Conservation (phyloP, 2,329 filamentous ascomycete genomes). For the Beauveria australis region DNA sequence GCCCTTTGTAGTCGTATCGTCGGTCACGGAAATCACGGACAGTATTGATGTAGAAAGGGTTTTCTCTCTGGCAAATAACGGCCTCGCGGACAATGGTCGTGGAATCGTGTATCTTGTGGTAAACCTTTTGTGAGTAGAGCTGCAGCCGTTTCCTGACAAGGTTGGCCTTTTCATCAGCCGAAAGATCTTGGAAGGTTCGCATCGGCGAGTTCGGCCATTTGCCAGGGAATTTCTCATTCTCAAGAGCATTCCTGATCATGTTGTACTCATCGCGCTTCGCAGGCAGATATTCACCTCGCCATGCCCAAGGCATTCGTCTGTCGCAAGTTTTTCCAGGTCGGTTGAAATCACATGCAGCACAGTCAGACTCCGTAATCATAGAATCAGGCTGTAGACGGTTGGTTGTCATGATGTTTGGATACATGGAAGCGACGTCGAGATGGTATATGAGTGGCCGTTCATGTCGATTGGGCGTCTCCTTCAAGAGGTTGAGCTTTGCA, state of each 20-base stretch:
- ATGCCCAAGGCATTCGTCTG: slow-evolving; percentile 88
- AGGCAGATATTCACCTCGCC: slow-evolving; percentile 94
- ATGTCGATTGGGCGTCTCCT: slow-evolving; percentile 71
- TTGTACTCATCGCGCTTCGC: slow-evolving; percentile 98
- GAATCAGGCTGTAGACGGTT: slow-evolving; percentile 96
- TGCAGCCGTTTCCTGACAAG: slow-evolving; percentile 82
- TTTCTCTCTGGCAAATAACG: slow-evolving; percentile 96
- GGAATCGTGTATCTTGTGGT: slow-evolving; percentile 96
- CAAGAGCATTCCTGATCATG: slow-evolving; percentile 88
- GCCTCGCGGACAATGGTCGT: slow-evolving; percentile 90
- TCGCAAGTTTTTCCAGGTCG: slow-evolving; percentile 95
- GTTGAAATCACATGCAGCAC: slow-evolving; percentile 97
- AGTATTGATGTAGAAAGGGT: slow-evolving; percentile 96
- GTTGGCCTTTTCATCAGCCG: slow-evolving; percentile 70
- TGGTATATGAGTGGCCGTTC: slow-evolving; percentile 94
- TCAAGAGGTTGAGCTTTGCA: slow-evolving; percentile 61
- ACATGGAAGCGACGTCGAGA: slow-evolving; percentile 98
- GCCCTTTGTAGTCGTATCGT: slow-evolving; percentile 95
- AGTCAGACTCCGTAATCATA: slow-evolving; percentile 96
- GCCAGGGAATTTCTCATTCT: slow-evolving; percentile 87
- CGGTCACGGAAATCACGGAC: slow-evolving; percentile 94
- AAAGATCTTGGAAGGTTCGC: slow-evolving; percentile 73
- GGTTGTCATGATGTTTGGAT: slow-evolving; percentile 99
- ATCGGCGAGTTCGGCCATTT: slow-evolving; percentile 61
- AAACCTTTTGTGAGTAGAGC: slow-evolving; percentile 95